These are phyloP conservation scores for Fusarium nematophilum DNA, from an alignment of 2,329 filamentous ascomycete genomes.

Conservation along the genomic window DNA sequence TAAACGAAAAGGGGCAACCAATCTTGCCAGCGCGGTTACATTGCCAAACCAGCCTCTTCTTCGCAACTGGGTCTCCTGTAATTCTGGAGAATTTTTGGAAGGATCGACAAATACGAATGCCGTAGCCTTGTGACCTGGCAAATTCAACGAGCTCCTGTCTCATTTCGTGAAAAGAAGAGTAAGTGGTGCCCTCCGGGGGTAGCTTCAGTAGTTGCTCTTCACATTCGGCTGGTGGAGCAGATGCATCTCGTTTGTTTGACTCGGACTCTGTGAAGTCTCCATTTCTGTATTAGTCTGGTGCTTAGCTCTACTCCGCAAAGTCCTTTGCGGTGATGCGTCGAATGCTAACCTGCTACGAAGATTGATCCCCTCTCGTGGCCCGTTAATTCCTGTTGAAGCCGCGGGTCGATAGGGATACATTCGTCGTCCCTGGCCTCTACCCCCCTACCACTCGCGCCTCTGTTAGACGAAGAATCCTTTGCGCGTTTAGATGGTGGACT, in stretches of 20 bases:
- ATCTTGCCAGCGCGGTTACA: neutral
- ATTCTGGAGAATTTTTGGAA: constrained; percentile 5
- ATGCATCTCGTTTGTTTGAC: constrained; percentile 1
- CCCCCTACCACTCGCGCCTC: neutral
- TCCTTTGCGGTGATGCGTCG: neutral
- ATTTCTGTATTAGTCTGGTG: neutral
- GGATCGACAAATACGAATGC: constrained; percentile 6
- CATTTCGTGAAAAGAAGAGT: neutral
- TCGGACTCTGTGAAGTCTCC: constrained; percentile 10
- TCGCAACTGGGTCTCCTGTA: constrained; percentile 6
- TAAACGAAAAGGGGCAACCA: constrained; percentile 1
- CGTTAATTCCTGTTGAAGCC: constrained; percentile 1
- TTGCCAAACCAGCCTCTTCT: constrained; percentile 6
- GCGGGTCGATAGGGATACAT: neutral
- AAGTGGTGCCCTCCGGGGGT: neutral
- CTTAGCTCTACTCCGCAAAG: constrained; percentile 2
- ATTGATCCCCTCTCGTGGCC: neutral
- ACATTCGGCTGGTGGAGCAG: neutral
- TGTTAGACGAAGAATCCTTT: constrained; percentile 1
- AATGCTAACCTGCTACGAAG: constrained; percentile 1
- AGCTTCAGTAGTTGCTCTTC: constrained; percentile 3
- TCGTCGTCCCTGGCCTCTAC: constrained; percentile 2
- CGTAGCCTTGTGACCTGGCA: neutral
- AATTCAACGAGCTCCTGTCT: constrained; percentile 1
- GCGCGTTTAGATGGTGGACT: constrained; percentile 4